Percentiles rank a stretch among this genome's conserved stretches.
These are phyloP conservation scores for Coccomyxa sp. DNA, from an alignment of 139 green algal species.

Conservation along the genomic window DNA sequence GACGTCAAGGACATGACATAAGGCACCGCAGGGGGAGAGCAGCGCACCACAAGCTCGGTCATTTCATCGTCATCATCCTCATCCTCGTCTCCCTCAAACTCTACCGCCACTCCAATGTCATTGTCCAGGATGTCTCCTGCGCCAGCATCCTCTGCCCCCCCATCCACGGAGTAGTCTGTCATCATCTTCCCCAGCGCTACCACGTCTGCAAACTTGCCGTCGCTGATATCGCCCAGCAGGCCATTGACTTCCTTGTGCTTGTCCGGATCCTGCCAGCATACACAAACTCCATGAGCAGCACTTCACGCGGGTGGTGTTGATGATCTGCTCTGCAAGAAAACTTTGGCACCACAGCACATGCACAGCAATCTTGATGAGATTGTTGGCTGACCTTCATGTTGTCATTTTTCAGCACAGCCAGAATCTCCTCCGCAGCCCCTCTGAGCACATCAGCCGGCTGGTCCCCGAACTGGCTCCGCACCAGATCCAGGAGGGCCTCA, in stretches of 20 bases:
- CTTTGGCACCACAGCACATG: no score
- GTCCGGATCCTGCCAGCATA: slow-evolving; percentile 55
- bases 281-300: not conserved
- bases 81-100: slow-evolving; percentile 84
- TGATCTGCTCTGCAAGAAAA: no score
- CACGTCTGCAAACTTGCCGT: slow-evolving; percentile 84
- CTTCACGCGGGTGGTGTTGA: not conserved
- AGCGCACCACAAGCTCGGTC: slow-evolving; percentile 36
- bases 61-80: slow-evolving; percentile 69
- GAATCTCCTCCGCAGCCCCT: slow-evolving; percentile 94
- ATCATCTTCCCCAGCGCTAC: slow-evolving; percentile 89
- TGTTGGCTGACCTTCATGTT: slow-evolving; percentile 29
- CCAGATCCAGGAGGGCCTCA: slow-evolving; percentile 81
- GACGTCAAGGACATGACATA: not conserved
- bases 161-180: slow-evolving; percentile 67
- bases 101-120: slow-evolving; percentile 90
- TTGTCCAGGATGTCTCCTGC: slow-evolving; percentile 70
- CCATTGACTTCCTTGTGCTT: slow-evolving; percentile 64
- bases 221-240: slow-evolving; percentile 64
- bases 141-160: slow-evolving; percentile 15
- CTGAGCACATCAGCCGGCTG: slow-evolving; percentile 90
- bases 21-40: not conserved
- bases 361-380: no score
- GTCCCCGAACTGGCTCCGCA: slow-evolving; percentile 88
- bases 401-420: slow-evolving; percentile 88